Base-by-base conservation (phyloP, 441 rosid species). In the Sinapis alba region DNA sequence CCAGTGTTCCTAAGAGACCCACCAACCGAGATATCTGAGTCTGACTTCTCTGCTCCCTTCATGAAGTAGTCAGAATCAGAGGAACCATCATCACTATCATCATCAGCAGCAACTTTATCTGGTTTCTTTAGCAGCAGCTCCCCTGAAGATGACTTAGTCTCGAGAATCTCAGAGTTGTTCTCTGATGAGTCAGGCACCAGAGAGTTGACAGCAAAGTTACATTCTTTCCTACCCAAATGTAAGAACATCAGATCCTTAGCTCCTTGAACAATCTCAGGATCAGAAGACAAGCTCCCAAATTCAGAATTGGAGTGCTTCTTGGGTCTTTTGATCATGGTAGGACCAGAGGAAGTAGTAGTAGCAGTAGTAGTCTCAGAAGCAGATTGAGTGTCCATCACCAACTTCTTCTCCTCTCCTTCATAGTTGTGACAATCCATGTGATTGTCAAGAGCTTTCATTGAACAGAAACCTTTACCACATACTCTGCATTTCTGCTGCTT, bases 391-490 rank as follows among this genome's bases (percentile, higher is more conserved):
- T 85, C 91, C 69, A 73, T 68, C 24, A 84, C 67, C 41, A 68
- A 28, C 78, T 76, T 84, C 43, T 82, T 36, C 78, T 76, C 82
- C 43, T 82, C 83, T 69, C 75, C 84, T 63, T 88, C 87, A 8
- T 87, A 85, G 72, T 0, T 45, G 53, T 94, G 93, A 75, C 81
- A 81, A 79, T 90, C 91, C 93, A 83, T 85, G 81, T 94, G 98
- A 64, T 85, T 86, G 67, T 87, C 80, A 59, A 92, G 87, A 76
- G 96, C 97, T 84, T 90, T 88, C 85, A 87, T 18, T 7, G 97
- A 88, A 57, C 67, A 85, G 68, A 94, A 94, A 65, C 87, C 86
- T 86, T 86, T 89, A 45, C 97, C 87, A 81, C 97, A 92, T 85
- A 85, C 86, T 74, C 78, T 86, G 64, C 97, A 90, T 15, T 76